Conservation (phyloP, 257 asterid species). For the Agastache rugosa region DNA sequence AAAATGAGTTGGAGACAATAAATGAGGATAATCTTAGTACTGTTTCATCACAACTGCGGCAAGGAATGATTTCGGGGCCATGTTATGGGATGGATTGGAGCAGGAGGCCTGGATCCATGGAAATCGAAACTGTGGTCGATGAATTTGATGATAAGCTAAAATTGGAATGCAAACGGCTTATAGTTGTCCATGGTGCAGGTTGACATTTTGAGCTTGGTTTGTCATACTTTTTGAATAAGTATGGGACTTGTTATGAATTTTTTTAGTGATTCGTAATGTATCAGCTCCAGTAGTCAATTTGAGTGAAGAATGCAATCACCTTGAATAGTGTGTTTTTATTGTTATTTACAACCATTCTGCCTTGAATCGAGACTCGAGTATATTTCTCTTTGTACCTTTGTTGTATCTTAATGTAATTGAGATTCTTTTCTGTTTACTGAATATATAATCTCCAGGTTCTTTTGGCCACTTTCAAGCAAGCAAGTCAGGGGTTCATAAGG, state of each 20-base stretch:
- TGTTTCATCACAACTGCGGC: conserved; percentile 79
- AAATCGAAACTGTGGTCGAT: conserved; percentile 46
- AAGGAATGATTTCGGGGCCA: conserved; percentile 65
- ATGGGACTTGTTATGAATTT: background rate
- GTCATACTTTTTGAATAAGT: conserved; percentile 21
- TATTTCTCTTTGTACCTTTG: background rate
- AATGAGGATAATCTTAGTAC: conserved; percentile 63
- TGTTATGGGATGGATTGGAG: conserved; percentile 92
- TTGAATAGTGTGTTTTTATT: background rate
- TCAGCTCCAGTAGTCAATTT: conserved; percentile 11
- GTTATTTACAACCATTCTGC: background rate
- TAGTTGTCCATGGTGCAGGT: conserved; percentile 99
- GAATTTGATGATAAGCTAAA: conserved; percentile 48
- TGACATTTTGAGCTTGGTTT: conserved; percentile 34
- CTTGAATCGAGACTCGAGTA: background rate
- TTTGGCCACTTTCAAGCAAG: conserved; percentile 99
- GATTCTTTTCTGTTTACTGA: conserved; percentile 19
- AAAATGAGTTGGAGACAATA: conserved; percentile 81
- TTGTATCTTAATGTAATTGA: conserved; percentile 1
- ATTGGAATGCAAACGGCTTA: conserved; percentile 54
- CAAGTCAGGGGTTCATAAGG: conserved; percentile 93
- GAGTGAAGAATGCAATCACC: conserved; percentile 21
- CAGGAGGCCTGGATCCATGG: conserved; percentile 69
- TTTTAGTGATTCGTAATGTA: conserved; percentile 11
- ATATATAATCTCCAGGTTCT: conserved; percentile 64